Base-by-base conservation (phyloP, 169 alveolate genomes). In the Cryptosporidium xiaoi region DNA sequence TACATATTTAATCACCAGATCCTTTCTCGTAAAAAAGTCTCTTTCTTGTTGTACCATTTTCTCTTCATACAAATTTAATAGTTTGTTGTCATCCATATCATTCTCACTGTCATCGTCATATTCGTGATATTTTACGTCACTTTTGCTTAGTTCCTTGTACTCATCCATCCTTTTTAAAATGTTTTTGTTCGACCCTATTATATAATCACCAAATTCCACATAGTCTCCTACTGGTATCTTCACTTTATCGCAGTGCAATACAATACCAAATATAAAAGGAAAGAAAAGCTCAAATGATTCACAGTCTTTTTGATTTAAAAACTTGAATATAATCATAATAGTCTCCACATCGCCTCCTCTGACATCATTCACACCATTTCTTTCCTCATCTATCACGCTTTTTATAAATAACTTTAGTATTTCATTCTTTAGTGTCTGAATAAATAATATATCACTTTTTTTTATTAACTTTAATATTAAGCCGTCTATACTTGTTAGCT, bases 211-310 rank as follows among this genome's bases (percentile, higher is more conserved):
- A 56, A 77, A 77, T 18, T 56, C 77, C 5, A 77, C 24, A 60
- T n/a, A 50, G 29, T 77, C 87, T 60, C 77, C 24, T n/a, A 77
- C 60, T 18, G 87, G 87, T 34, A 77, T 62, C 64, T 77, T 77
- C 3, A 77, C 87, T 60, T 60, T 77, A 8, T 56, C 64, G 29
- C 50, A 13, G 31, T 77, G 71, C 20, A 77, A 36, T 34, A 77
- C 56, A 29, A 77, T 12, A 8, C 87, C 87, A 60, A 55, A 77
- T 5, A 77, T 77, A 24, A 58, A 77, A 15, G 87, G 48, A 10
- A 77, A 77, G 27, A 77, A 62, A 16, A 77, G 58, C 33, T 56
- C 65, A 77, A 77, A 77, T 44, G 87, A 77, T 13, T 77, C 77
- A 20, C 71, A 44, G 34, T 77, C 87, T 13, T 77, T 29, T 12